Evolutionary conservation across 148 eudicot species (phyloP).

Genomic region (Heliosperma pusillum): DNA sequence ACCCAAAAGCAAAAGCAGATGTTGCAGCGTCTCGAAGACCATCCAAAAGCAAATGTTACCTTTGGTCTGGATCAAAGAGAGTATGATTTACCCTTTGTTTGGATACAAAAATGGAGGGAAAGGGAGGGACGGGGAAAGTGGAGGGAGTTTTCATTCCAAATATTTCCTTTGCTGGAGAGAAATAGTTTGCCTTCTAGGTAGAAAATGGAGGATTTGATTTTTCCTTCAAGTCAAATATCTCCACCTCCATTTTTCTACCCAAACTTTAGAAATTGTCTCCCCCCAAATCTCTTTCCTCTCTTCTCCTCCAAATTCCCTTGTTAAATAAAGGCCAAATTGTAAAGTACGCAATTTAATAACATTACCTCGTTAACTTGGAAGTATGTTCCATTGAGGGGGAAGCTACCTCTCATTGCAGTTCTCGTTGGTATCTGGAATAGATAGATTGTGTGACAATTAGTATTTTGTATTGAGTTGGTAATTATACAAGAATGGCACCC

Average conservation of each 20-base stretch:
- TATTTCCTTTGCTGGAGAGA: background rate
- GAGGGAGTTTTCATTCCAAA: background rate
- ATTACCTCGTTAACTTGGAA: conserved; percentile 94
- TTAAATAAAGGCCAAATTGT: background rate
- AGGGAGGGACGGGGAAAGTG: background rate
- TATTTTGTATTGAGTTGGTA: background rate
- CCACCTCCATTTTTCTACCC: background rate
- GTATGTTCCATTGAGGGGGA: conserved; percentile 94
- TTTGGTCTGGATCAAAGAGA: no score
- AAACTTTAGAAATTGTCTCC: background rate
- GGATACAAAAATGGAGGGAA: background rate
- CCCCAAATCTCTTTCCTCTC: background rate
- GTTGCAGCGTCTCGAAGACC: no score
- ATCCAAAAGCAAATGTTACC: no score
- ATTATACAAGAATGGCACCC: background rate
- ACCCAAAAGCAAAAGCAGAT: no score
- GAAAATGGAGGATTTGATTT: background rate
- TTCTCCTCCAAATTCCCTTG: background rate
- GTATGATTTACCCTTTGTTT: background rate
- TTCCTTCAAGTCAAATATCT: background rate
- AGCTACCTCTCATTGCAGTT: conserved; percentile 97
- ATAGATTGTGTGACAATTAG: conserved; percentile 7
- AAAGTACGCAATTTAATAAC: background rate
- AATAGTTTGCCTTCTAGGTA: background rate
- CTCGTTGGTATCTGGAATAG: conserved; percentile 81